Evolutionary conservation across 495 filamentous ascomycete species (phyloP), one percentile per base, ranked within the genome.

Genomic region (Xylaria bambusicola): DNA sequence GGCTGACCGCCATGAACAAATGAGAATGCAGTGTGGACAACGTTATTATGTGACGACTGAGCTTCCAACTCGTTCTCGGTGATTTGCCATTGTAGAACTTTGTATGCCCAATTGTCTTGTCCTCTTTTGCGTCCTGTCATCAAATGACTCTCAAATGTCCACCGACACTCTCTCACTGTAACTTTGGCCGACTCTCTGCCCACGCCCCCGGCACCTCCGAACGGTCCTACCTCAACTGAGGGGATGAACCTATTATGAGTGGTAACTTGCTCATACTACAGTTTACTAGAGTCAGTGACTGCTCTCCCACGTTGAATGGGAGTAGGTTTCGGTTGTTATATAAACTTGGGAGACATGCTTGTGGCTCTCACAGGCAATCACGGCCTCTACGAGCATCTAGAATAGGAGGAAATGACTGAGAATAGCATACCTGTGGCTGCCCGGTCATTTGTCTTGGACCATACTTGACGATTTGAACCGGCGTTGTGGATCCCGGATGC

Each of bases 11-110:
- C 51, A 53, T 66, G 64, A 10, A 63, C 61, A 20, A 66, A 66
- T 2, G 61, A 58, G 36, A 66, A 66, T 10, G 52, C 64, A 6
- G 64, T 66, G 36, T 64, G 61, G 12, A 64, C 48, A 27, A 35
- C 45, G 23, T 63, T 63, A 17, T 35, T 58, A 31, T 62, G 60
- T 21, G 27, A 17, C 10, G 49, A 47, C 24, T 59, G 56, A 26
- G 38, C 36, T 23, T 56, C 41, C 27, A 61, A 27, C 31, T 61
- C 58, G 20, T 55, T 61, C 24, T 61, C 58, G n/a, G 58, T 46
- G 15, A 61, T 44, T 21, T 50, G 49, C 58, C 58, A 61, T 18
- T 44, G 31, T 9, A 61, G 51, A 18, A 50, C 45, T 29, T 54
- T 61, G 42, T 54, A 61, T 44, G 52, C 52, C 58, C 58, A 61